Evolutionary conservation across 257 asterid genomes (phyloP), one percentile per base, ranked within the genome.

Genomic region (Gardenia jasminoides): DNA sequence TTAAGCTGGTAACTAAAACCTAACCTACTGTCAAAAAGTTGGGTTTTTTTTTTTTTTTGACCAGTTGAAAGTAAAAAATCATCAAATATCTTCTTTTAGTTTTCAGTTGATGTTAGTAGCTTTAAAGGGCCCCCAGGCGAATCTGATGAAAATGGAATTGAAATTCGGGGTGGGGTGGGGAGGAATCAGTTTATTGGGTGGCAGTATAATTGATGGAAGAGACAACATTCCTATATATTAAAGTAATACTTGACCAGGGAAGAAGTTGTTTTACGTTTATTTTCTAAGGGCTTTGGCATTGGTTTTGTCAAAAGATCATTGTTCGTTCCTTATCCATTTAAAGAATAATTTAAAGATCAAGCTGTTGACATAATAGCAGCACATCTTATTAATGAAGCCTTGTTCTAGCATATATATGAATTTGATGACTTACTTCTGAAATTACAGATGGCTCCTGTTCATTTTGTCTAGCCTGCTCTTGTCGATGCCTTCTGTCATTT

Each of bases 241-340:
- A 71, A 67, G 47, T 61, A 52, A 10, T 39, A 50, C 64, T 71
- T 70, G 50, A 74, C 78, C 78, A 61, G 61, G 75, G 76, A 79
- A 70, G 73, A 24, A 59, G 47, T 77, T 58, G 59, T 47, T 4
- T 83, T 66, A n/a, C 58, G 81, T 59, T 67, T 36, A 20, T 41
- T 2, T 81, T 20, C 44, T 66, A 47, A 66, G 72, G 33, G 44
- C 43, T 74, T 36, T 67, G 70, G 83, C 94, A 47, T 93, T 86
- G 97, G 82, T 87, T 81, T 86, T 84, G 86, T 89, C 98, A 89
- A 88, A 72, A 72, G 87, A 67, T 70, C 80, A 78, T 78, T 79
- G 81, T 83, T 86, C 86, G 82, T 80, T 72, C 89, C 90, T 83
- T 90, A 86, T 88, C 96, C 91, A 80, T 70, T 79, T 64, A 75